Conservation (phyloP, 2,329 filamentous ascomycete genomes). For the Botrytis hyacinthi region DNA sequence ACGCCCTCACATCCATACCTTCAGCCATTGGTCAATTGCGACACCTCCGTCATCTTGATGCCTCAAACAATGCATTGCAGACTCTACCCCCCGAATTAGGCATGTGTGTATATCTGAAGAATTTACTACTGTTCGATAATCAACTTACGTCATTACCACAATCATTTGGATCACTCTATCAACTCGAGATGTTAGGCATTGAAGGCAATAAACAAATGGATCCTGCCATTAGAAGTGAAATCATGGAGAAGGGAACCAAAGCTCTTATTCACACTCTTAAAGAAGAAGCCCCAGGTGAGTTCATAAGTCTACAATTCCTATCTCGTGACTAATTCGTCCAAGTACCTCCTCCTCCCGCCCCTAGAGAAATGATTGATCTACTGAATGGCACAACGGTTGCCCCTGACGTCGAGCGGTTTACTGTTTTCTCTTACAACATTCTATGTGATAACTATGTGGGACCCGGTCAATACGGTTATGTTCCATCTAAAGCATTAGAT, state of each 20-base stretch:
- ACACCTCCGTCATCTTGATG: slow-evolving; percentile 77
- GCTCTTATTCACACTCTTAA: slow-evolving; percentile 79
- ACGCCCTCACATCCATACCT: slow-evolving; percentile 81
- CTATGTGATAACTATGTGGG: slow-evolving; percentile 93
- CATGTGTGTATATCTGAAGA: slow-evolving; percentile 91
- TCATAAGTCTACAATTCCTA: slow-evolving; percentile 29
- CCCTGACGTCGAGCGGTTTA: slow-evolving; percentile 66
- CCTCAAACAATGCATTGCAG: slow-evolving; percentile 82
- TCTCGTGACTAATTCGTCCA: slow-evolving; percentile 23
- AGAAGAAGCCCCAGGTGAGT: slow-evolving; percentile 79
- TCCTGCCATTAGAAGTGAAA: slow-evolving; percentile 70
- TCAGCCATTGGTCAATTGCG: slow-evolving; percentile 78
- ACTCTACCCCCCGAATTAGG: slow-evolving; percentile 87
- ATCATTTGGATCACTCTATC: slow-evolving; percentile 85
- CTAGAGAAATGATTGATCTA: slow-evolving; percentile 77
- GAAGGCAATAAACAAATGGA: slow-evolving; percentile 89
- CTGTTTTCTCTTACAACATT: slow-evolving; percentile 91
- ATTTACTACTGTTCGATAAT: slow-evolving; percentile 87
- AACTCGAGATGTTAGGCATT: slow-evolving; percentile 84
- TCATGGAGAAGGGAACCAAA: slow-evolving; percentile 85
- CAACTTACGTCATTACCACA: slow-evolving; percentile 76
- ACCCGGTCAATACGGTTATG: slow-evolving; percentile 82
- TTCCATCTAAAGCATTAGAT: slow-evolving; percentile 72
- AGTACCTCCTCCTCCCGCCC: slow-evolving; percentile 76
- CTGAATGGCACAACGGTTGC: slow-evolving; percentile 58